Base-by-base conservation (phyloP, 805 yeast species). In the Millerozyma miso region DNA sequence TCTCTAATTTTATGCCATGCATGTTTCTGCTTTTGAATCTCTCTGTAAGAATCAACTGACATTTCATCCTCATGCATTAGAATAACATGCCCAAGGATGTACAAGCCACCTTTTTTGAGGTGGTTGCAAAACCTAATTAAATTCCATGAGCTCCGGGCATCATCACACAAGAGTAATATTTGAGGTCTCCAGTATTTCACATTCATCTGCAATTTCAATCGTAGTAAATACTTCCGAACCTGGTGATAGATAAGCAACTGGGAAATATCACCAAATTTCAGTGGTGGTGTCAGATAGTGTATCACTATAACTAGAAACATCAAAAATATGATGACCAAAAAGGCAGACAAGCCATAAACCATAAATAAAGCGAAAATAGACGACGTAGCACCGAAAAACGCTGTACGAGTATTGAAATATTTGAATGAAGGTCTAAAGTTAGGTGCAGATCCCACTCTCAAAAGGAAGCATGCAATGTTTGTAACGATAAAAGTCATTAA, bases 141-240 rank as follows among this genome's bases (percentile, higher is more conserved):
- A 52, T 85, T 87, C 97, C 97, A 91, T 23, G 90, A 77, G 0
- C 95, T 82, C 48, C 96, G 70, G 0, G 99, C 98, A 53, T 88
- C 86, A 55, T 93, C 98, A 33, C 90, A 91, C 29, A 93, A 67
- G 23, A 93, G 65, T 45, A 93, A 68, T 33, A 93, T 83, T 61
- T 93, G 99, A 0, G 99, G 99, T 53, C 99, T 74, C 99, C 99
- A 93, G 60, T 90, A 93, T 64, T 93, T 93, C 40, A 93, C 97
- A 59, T 91, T 95, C 68, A 70, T 65, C 56, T 93, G 96, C 54
- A 88, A 88, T 45, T 88, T 78, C 35, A 91, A 71, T 41, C 95
- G 72, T 46, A 93, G 66, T 35, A 88, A 67, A 57, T 93, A 93
- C 59, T 93, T 93, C 51, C 99, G 72, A 8, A 93, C 98, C 63